Conservation (phyloP, 306 rosid species). For the Cercis canadensis region DNA sequence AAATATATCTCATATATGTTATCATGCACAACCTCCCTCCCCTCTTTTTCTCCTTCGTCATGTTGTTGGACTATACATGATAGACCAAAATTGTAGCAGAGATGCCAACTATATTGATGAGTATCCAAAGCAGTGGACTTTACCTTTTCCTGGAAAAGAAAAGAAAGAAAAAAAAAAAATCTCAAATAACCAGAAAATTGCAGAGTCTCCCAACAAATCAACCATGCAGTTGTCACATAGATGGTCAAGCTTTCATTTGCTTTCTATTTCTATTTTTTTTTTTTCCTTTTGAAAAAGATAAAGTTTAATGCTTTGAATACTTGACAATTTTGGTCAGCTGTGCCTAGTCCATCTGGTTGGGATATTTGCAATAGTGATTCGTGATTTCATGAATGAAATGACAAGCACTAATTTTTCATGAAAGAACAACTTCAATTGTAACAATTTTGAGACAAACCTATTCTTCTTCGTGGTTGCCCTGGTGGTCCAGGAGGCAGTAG, state of each 20-base stretch:
- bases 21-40: constrained; percentile 30
- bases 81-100: constrained; percentile 43
- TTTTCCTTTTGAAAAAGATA: constrained; percentile 31
- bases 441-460: constrained; percentile 62
- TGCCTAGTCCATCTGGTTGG: not conserved
- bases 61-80: constrained; percentile 35
- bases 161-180: constrained; percentile 12
- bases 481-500: constrained; percentile 75
- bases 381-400: not conserved
- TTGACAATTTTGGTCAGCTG: constrained; percentile 28
- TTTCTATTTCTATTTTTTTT: constrained; percentile 16
- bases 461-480: constrained; percentile 85
- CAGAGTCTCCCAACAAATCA: constrained; percentile 35
- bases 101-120: constrained; percentile 39
- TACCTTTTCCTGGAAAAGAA: constrained; percentile 51
- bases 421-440: constrained; percentile 11
- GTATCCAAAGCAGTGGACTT: constrained; percentile 48
- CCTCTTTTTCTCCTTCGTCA: constrained; percentile 35
- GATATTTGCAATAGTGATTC: constrained; percentile 5
- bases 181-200: constrained; percentile 39
- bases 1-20: constrained; percentile 1
- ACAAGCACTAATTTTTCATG: constrained; percentile 14
- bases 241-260: constrained; percentile 20
- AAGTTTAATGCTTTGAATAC: constrained; percentile 35
- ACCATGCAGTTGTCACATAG: constrained; percentile 27